Evolutionary conservation across 768 basidiomycete species (phyloP), one percentile per base, ranked within the genome.

Genomic region (Trametes coccinea): DNA sequence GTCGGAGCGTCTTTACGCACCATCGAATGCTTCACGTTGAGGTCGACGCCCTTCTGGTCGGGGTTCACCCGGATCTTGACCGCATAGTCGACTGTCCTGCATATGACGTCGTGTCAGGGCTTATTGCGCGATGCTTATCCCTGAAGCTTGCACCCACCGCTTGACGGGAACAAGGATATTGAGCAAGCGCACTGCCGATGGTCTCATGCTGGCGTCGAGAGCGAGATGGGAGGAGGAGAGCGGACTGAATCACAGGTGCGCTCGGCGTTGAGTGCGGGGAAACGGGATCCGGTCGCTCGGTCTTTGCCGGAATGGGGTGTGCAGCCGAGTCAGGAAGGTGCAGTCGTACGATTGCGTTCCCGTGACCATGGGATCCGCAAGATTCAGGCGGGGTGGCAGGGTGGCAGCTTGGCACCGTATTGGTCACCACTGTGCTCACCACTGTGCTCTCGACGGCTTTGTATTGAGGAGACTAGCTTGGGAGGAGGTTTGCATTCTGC

Each of bases 11-110:
- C 2, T 40, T 44, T 8, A 68, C 87, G 67, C 66, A 95, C 96
- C 95, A 99, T 98, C 2, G 94, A 95, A 77, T 99, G 97, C 82
- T 99, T 99, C 68, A 97, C 96, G 74, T 90, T 94, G 58, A 92
- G 88, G 80, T 99, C 96, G 44, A 99, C 86, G 13, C 95, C 97
- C 39, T 94, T 97, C 71, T 97, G 93, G 66, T 90, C 87, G 5
- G 94, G 85, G 73, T 96, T 96, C 52, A 99, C 93, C 53, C 96
- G 91, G 78, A 99, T 97, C 82, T 98, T 98, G 76, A 96, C 94
- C 3, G 94, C 90, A 86, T 92, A 99, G 78, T 98, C 97, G 53
- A 99, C 90, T 53, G 92, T 88, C 64, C 93, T 97, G 64, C 53
- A 56, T n/a, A 40, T 40, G 22, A 33, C 11, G 60, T 34, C 64